phyloP scores from a whole-genome alignment of 371 early-diverging fungal genomes.

The Actinomortierella ambigua region DNA sequence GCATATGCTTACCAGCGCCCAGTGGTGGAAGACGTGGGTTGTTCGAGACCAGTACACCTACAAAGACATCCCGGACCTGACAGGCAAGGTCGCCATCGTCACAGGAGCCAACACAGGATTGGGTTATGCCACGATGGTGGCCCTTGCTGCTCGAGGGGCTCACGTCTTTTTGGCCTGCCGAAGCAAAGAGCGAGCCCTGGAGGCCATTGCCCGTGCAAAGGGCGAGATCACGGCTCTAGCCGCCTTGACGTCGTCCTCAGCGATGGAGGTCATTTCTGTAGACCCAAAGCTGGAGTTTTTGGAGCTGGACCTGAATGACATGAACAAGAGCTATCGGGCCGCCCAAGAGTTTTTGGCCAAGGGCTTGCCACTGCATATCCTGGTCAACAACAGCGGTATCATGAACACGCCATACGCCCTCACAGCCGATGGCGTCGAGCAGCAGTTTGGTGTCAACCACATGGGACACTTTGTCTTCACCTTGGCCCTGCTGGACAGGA shows the following conservation, averaged over 20 bases:
- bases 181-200: conserved; percentile 50
- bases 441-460: conserved; percentile 42
- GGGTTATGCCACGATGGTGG: conserved; percentile 63
- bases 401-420: conserved; percentile 68
- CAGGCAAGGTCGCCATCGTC: conserved; percentile 70
- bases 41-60: conserved; percentile 30
- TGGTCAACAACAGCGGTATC: conserved; percentile 77
- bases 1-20: too few relatives aligned
- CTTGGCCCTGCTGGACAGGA: conserved; percentile 61
- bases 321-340: conserved; percentile 59
- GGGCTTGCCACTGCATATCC: conserved; percentile 58
- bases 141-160: conserved; percentile 67
- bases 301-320: conserved; percentile 60
- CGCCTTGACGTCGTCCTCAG: neutral
- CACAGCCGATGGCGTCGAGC: conserved; percentile 78
- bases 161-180: conserved; percentile 70
- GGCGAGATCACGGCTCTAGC: conserved; percentile 30
- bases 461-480: conserved; percentile 69
- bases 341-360: conserved; percentile 54
- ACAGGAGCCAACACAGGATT: conserved; percentile 80
- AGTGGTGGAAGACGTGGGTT: conserved; percentile 29
- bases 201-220: conserved; percentile 58
- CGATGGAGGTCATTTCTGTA: neutral
- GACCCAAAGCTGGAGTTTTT: conserved; percentile 54
- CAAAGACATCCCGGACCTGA: conserved; percentile 64